These are phyloP conservation scores for Phycomyces blakesleeanus DNA, from an alignment of 192 early-diverging fungal genomes.

Conservation along the genomic window DNA sequence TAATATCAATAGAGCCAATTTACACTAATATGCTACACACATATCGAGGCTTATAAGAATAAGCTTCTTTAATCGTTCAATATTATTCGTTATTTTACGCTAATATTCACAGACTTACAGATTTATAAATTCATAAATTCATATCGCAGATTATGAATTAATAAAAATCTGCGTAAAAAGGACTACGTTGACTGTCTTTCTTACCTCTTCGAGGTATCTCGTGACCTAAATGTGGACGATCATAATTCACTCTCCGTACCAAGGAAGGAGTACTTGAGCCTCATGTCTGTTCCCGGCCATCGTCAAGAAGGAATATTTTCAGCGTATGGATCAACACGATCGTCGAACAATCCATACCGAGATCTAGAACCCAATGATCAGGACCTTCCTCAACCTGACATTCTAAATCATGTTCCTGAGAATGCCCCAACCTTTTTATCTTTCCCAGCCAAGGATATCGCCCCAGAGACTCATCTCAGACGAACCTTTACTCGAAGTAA, in stretches of 20 bases:
- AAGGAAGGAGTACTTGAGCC: neutral
- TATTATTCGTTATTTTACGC: no score
- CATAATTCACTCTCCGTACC: conserved; percentile 1
- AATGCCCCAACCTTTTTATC: neutral
- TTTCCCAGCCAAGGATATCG: neutral
- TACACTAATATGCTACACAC: no score
- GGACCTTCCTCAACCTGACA: neutral
- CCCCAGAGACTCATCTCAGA: neutral
- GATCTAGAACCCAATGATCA: neutral
- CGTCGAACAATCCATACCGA: neutral
- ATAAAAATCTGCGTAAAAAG: no score
- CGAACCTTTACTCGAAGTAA: conserved; percentile 1
- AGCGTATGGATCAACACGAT: neutral
- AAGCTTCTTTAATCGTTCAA: no score
- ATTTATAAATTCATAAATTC: no score
- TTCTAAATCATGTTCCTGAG: neutral
- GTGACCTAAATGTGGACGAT: neutral
- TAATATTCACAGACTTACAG: no score
- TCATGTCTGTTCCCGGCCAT: conserved; percentile 5
- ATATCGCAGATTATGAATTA: no score
- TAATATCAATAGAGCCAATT: no score
- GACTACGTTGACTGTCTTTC: no score
- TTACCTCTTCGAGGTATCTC: neutral
- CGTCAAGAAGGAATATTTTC: neutral
- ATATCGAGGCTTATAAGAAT: no score